phyloP scores from a whole-genome alignment of 371 early-diverging fungal genomes.

The Zychaea mexicana region DNA sequence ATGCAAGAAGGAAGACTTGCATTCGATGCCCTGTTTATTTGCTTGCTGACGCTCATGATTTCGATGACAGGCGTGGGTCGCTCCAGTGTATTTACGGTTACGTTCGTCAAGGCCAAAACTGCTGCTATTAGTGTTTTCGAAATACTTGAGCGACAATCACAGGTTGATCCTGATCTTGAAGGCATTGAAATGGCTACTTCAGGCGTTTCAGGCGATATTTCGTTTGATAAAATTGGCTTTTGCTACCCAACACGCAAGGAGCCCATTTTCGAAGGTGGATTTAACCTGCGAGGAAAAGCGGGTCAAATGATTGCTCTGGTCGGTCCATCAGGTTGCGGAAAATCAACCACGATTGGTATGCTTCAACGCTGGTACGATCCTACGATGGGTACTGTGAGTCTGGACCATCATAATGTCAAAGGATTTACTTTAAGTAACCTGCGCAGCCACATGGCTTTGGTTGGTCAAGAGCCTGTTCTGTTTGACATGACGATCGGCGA shows the following conservation, averaged over 20 bases:
- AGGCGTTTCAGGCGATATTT: slow-evolving; percentile 30
- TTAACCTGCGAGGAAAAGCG: slow-evolving; percentile 64
- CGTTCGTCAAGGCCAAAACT: slow-evolving; percentile 69
- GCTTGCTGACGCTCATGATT: slow-evolving; percentile 70
- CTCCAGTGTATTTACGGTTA: slow-evolving; percentile 49
- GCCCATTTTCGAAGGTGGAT: slow-evolving; percentile 64
- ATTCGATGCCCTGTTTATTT: slow-evolving; percentile 50
- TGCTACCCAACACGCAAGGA: slow-evolving; percentile 77
- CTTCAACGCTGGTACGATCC: slow-evolving; percentile 84
- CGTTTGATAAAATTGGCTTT: slow-evolving; percentile 63
- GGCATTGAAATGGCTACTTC: slow-evolving; percentile 33
- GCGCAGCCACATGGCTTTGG: slow-evolving; percentile 63
- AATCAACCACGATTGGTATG: slow-evolving; percentile 72
- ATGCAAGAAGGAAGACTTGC: slow-evolving; percentile 30
- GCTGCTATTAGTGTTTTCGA: slow-evolving; percentile 72
- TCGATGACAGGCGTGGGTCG: slow-evolving; percentile 62
- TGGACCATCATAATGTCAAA: slow-evolving; percentile 67
- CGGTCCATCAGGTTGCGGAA: slow-evolving; percentile 34
- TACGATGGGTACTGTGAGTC: slow-evolving; percentile 46
- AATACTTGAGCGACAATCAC: slow-evolving; percentile 63
- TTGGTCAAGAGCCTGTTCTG: slow-evolving; percentile 85
- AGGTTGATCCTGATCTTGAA: slow-evolving; percentile 60
- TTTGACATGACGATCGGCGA: slow-evolving; percentile 76
- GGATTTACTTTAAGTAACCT: slow-evolving; percentile 53
- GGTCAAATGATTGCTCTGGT: slow-evolving; percentile 73